phyloP scores from a whole-genome alignment of 176 grass and related monocot genomes.

The Oryza meridionalis region DNA sequence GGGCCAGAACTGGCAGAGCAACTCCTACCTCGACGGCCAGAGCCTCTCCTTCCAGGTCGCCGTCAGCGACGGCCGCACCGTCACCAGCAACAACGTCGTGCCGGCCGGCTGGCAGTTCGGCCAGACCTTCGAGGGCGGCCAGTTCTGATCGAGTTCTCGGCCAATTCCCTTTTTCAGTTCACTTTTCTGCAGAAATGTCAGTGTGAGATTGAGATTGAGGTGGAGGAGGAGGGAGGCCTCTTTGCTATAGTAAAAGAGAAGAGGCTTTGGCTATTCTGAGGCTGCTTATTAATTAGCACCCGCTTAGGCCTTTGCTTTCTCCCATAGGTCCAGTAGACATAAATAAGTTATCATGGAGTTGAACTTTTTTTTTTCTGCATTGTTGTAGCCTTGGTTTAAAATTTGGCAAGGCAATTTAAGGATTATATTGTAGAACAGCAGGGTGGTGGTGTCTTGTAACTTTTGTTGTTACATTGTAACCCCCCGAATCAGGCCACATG shows the following conservation, averaged over 20 bases:
- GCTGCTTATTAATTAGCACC: slow-evolving; percentile 79
- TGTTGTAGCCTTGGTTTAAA: neutral
- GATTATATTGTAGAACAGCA: slow-evolving; percentile 12
- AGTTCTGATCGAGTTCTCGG: slow-evolving; percentile 47
- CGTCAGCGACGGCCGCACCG: slow-evolving; percentile 68
- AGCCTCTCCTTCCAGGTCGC: slow-evolving; percentile 79
- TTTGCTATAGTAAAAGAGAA: slow-evolving; percentile 40
- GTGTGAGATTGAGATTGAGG: slow-evolving; percentile 10
- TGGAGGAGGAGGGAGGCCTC: slow-evolving; percentile 38
- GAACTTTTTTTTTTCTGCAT: neutral
- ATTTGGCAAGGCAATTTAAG: slow-evolving; percentile 29
- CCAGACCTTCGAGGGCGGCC: slow-evolving; percentile 71
- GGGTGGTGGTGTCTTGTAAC: slow-evolving; percentile 40
- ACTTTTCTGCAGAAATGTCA: slow-evolving; percentile 19
- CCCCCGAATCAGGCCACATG: slow-evolving; percentile 44
- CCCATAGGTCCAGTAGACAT: slow-evolving; percentile 39
- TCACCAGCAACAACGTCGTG: slow-evolving; percentile 61
- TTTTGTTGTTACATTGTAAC: slow-evolving; percentile 39
- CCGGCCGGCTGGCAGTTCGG: slow-evolving; percentile 80
- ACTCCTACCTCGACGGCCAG: slow-evolving; percentile 74
- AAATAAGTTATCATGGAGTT: slow-evolving; percentile 35
- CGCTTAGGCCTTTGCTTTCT: slow-evolving; percentile 63
- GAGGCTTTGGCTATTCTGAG: slow-evolving; percentile 68
- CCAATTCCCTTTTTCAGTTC: neutral
- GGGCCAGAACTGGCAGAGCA: slow-evolving; percentile 99